A percentile compares a stretch with the other conserved stretches of the same genome.
Conservation (phyloP, 2,329 filamentous ascomycete genomes). For the Alternaria alternata region DNA sequence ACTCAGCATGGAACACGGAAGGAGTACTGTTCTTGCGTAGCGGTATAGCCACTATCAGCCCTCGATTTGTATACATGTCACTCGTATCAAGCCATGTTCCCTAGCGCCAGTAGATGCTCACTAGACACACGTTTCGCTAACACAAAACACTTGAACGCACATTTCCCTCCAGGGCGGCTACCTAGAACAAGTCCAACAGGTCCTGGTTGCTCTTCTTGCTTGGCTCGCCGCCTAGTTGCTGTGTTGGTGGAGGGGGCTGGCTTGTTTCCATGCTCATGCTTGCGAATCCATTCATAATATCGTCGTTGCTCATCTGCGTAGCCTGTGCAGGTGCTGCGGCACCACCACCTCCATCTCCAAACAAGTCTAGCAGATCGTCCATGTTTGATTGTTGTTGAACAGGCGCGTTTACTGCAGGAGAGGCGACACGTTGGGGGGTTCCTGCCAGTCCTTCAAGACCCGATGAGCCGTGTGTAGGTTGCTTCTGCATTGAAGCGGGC, state of each 20-base stretch:
- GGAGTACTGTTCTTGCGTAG: neutral
- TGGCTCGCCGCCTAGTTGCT: constrained; percentile 62
- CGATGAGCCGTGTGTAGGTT: constrained; percentile 60
- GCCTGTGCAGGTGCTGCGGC: constrained; percentile 39
- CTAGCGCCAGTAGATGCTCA: neutral
- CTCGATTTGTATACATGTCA: neutral
- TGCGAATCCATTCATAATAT: constrained; percentile 82
- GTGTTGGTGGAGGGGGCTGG: constrained; percentile 70
- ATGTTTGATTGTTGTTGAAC: constrained; percentile 65
- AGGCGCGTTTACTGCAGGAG: constrained; percentile 62
- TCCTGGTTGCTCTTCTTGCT: constrained; percentile 67
- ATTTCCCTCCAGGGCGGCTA: neutral
- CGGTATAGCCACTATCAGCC: neutral
- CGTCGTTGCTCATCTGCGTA: constrained; percentile 56
- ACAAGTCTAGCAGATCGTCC: constrained; percentile 81
- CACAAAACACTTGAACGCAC: constrained; percentile 3
- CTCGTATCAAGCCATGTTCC: neutral
- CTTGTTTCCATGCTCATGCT: constrained; percentile 75
- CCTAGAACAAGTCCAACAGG: constrained; percentile 63
- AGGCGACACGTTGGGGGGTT: constrained; percentile 74
- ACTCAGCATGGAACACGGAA: neutral
- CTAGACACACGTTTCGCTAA: neutral
- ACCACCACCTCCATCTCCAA: constrained; percentile 55
- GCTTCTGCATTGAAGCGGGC: constrained; percentile 81
- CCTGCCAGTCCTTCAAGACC: constrained; percentile 65